Evolutionary conservation across 2,329 filamentous ascomycete genomes (phyloP).

Genomic region (Xylaria arbuscula): DNA sequence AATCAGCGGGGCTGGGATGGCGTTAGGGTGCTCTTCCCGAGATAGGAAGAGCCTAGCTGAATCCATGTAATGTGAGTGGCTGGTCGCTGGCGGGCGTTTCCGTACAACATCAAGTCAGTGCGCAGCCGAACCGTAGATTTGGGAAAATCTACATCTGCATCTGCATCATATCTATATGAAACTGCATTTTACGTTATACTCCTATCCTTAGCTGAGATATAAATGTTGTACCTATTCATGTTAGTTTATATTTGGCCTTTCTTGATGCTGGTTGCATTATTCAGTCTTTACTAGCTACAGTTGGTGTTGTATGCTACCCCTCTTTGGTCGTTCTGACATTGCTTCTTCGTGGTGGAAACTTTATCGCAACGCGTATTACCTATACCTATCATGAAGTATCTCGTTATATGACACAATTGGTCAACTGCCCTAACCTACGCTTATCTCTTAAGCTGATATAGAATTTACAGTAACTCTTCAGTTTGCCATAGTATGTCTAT

Average conservation of each 20-base stretch:
- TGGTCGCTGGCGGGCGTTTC: not conserved
- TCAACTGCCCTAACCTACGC: no score
- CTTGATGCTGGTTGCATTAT: not conserved
- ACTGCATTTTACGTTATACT: not conserved
- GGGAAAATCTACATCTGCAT: not conserved
- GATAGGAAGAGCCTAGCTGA: slow-evolving; percentile 18
- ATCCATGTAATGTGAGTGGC: slow-evolving; percentile 38
- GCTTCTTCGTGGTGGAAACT: not conserved
- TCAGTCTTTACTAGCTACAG: not conserved
- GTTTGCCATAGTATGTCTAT: not conserved
- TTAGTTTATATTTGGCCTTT: not conserved
- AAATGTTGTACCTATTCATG: not conserved
- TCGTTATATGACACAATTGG: no score
- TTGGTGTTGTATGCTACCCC: not conserved
- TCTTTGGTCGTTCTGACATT: not conserved
- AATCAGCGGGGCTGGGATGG: slow-evolving; percentile 26
- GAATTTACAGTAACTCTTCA: not conserved
- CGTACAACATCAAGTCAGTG: not conserved
- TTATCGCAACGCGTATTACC: no score
- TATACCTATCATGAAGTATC: no score
- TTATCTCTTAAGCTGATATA: no score
- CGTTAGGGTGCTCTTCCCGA: slow-evolving; percentile 8
- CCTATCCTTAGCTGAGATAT: not conserved
- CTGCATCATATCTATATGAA: not conserved
- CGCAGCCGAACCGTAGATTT: not conserved